These are phyloP conservation scores for Torrubiella hemipterigena DNA, from an alignment of 2,329 filamentous ascomycete genomes.

Conservation along the genomic window DNA sequence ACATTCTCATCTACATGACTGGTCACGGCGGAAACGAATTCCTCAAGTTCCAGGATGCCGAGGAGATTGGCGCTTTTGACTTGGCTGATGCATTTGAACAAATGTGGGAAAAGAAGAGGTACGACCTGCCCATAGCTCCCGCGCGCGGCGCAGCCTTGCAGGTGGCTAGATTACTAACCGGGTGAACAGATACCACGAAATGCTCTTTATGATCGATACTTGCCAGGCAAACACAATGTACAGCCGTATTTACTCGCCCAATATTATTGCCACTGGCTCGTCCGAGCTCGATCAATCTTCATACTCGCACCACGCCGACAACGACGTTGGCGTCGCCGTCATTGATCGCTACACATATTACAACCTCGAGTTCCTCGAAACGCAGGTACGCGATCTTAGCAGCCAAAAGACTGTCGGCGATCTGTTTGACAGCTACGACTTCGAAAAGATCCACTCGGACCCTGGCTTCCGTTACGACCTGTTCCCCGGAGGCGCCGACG, in stretches of 20 bases:
- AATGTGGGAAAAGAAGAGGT: slow-evolving; percentile 99
- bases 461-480: slow-evolving; percentile 90
- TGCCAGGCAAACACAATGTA: slow-evolving; percentile 99
- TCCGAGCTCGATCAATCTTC: slow-evolving; percentile 92
- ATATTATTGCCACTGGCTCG: slow-evolving; percentile 96
- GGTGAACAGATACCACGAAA: slow-evolving; percentile 67
- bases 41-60: slow-evolving; percentile 93
- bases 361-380: slow-evolving; percentile 92
- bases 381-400: slow-evolving; percentile 71
- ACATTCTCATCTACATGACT: slow-evolving; percentile 98
- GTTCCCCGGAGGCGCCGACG: slow-evolving; percentile 74
- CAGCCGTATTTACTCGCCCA: slow-evolving; percentile 92
- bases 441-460: slow-evolving; percentile 84
- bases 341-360: slow-evolving; percentile 99
- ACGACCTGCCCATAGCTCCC: slow-evolving; percentile 11
- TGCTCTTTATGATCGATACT: slow-evolving; percentile 99
- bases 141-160: no score
- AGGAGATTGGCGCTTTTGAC: slow-evolving; percentile 95
- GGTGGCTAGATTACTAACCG: slow-evolving; percentile 1
- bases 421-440: slow-evolving; percentile 92
- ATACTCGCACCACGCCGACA: slow-evolving; percentile 96
- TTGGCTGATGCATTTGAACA: slow-evolving; percentile 95
- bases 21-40: slow-evolving; percentile 97
- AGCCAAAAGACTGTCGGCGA: slow-evolving; percentile 87
- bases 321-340: slow-evolving; percentile 93